These are phyloP conservation scores for Sugiyamaella novakii DNA, from an alignment of 1,139 yeast species.

Conservation along the genomic window DNA sequence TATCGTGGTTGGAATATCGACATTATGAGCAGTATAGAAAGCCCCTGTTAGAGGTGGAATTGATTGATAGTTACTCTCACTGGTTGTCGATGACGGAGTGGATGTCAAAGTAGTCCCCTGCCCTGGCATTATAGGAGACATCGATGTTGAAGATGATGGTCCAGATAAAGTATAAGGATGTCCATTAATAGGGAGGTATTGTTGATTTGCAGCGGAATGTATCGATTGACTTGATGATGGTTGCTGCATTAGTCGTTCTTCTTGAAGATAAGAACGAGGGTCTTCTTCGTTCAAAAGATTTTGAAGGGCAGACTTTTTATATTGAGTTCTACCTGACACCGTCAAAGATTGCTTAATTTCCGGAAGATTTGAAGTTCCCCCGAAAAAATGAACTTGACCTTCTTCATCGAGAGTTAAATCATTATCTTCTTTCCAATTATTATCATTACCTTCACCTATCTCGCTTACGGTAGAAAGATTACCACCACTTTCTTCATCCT, in stretches of 20 bases:
- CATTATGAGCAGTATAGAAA: constrained; percentile 20
- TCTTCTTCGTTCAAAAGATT: constrained; percentile 16
- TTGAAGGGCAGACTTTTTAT: constrained; percentile 18
- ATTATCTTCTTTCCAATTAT: constrained; percentile 20
- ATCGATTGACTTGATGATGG: neutral
- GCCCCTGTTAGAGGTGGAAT: constrained; percentile 18
- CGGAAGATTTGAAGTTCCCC: constrained; percentile 34
- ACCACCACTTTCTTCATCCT: constrained; percentile 10
- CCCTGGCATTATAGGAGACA: constrained; percentile 6
- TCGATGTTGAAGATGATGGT: constrained; percentile 3
- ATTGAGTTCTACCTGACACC: constrained; percentile 21
- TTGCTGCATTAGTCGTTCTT: neutral
- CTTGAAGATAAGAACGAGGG: constrained; percentile 7
- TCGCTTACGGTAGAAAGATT: constrained; percentile 8
- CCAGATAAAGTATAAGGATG: constrained; percentile 1
- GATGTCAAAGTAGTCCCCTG: neutral
- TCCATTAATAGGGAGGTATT: neutral
- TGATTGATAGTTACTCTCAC: constrained; percentile 13
- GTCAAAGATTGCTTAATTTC: constrained; percentile 22
- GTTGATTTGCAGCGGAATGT: neutral
- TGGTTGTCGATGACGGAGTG: constrained; percentile 14
- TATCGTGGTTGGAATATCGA: constrained; percentile 24
- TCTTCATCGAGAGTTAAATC: constrained; percentile 30
- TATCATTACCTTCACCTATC: constrained; percentile 14
- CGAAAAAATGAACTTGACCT: constrained; percentile 34